phyloP scores from a whole-genome alignment of 805 yeast genomes.

The Barnettozyma pratensis region DNA sequence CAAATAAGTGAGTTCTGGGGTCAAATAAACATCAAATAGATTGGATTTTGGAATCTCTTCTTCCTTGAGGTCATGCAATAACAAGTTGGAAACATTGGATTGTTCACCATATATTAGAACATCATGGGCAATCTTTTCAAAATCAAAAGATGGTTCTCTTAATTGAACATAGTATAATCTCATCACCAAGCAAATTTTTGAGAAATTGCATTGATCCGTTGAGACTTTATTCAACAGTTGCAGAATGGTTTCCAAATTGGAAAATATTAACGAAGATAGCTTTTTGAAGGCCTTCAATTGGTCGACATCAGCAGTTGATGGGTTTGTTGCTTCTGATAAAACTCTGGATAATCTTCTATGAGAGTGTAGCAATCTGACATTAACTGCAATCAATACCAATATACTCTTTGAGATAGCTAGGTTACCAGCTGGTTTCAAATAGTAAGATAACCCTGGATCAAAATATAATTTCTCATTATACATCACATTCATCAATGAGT shows the following conservation, averaged over 20 bases:
- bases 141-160: constrained; percentile 17
- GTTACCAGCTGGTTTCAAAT: constrained; percentile 35
- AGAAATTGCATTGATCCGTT: constrained; percentile 14
- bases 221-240: constrained; percentile 15
- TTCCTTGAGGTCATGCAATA: constrained; percentile 10
- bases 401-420: constrained; percentile 11
- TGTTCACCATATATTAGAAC: constrained; percentile 1
- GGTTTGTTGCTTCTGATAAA: neutral
- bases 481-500: constrained; percentile 29
- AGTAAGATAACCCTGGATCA: constrained; percentile 36
- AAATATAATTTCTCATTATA: constrained; percentile 32
- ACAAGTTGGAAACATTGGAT: neutral
- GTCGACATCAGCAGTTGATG: constrained; percentile 1
- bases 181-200: constrained; percentile 13
- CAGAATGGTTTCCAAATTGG: constrained; percentile 9
- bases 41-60: constrained; percentile 19
- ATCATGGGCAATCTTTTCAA: constrained; percentile 9
- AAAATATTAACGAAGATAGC: constrained; percentile 5
- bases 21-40: constrained; percentile 11
- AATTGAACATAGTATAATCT: constrained; percentile 13
- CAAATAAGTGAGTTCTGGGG: constrained; percentile 13
- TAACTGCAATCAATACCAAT: constrained; percentile 7
- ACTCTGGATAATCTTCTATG: constrained; percentile 3
- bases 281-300: constrained; percentile 13
- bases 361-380: constrained; percentile 18